Conservation (phyloP, 345 rosid genomes). For the Linum trigynum region DNA sequence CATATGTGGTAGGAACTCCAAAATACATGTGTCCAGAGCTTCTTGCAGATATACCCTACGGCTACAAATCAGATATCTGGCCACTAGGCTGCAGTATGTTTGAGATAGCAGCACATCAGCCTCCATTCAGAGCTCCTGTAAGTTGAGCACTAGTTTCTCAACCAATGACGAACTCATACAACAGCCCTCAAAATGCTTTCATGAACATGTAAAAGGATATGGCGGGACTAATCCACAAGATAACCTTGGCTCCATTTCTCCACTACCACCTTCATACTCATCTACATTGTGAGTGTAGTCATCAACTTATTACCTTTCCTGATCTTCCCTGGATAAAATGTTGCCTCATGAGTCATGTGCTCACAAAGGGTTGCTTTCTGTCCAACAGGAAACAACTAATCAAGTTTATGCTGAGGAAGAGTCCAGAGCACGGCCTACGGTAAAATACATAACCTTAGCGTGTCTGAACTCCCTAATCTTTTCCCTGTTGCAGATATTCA, state of each 20-base stretch:
- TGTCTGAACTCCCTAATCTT: constrained; percentile 13
- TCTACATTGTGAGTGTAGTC: constrained; percentile 41
- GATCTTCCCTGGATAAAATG: neutral
- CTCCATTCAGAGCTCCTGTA: constrained; percentile 45
- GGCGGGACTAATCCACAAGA: constrained; percentile 41
- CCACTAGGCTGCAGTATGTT: constrained; percentile 54
- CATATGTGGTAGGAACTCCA: too few relatives aligned
- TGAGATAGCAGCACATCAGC: constrained; percentile 49
- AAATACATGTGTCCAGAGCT: too few relatives aligned
- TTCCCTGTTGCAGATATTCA: neutral
- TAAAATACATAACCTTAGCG: too few relatives aligned
- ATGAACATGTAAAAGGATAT: constrained; percentile 38
- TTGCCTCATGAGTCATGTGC: too few relatives aligned
- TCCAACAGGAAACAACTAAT: constrained; percentile 38
- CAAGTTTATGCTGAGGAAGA: constrained; percentile 43
- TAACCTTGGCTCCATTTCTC: constrained; percentile 40
- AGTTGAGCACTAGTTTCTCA: constrained; percentile 5
- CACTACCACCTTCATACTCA: constrained; percentile 41
- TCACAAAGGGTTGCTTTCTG: neutral
- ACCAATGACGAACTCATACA: too few relatives aligned
- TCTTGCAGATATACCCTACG: too few relatives aligned
- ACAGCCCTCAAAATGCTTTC: too few relatives aligned
- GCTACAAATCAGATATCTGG: too few relatives aligned
- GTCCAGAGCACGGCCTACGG: constrained; percentile 43
- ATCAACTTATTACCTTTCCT: too few relatives aligned